These are phyloP conservation scores for Aspergillus sclerotiicarbonarius DNA, from an alignment of 495 filamentous ascomycete species.

Conservation along the genomic window DNA sequence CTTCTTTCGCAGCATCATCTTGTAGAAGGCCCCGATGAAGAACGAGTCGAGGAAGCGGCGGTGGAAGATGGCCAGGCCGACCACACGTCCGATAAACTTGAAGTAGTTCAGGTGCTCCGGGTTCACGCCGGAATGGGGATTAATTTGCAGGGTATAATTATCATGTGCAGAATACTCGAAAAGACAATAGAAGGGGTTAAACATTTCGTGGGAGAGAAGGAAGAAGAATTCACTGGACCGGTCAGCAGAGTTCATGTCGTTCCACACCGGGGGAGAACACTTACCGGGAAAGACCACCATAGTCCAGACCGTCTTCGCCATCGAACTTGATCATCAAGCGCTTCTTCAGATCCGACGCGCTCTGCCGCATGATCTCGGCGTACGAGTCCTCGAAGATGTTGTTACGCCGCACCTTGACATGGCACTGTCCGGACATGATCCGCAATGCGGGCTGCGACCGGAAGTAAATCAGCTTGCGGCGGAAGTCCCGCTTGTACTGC, in stretches of 20 bases:
- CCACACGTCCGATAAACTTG: conserved; percentile 98
- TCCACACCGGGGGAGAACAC: conserved; percentile 1
- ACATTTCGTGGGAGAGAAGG: conserved; percentile 99
- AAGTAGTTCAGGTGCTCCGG: conserved; percentile 99
- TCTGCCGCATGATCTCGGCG: conserved; percentile 96
- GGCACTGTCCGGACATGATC: conserved; percentile 93
- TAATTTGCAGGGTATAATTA: conserved; percentile 99
- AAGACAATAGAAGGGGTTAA: conserved; percentile 99
- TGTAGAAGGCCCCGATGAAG: conserved; percentile 99
- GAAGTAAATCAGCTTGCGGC: conserved; percentile 98
- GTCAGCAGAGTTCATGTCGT: conserved; percentile 23
- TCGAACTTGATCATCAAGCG: conserved; percentile 99
- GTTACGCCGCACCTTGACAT: conserved; percentile 93
- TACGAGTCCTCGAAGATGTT: conserved; percentile 99
- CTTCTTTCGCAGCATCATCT: conserved; percentile 96
- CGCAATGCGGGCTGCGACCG: conserved; percentile 94
- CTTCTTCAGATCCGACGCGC: conserved; percentile 95
- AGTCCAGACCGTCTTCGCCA: conserved; percentile 96
- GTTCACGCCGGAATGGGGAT: conserved; percentile 98
- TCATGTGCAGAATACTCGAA: conserved; percentile 99
- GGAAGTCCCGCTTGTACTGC: conserved; percentile 98
- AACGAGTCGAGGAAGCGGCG: conserved; percentile 97
- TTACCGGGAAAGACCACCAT: conserved; percentile 90
- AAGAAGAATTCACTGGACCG: conserved; percentile 92
- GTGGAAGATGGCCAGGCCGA: conserved; percentile 98